Percentiles rank a stretch among this genome's conserved stretches.
Conservation (phyloP, 495 filamentous ascomycete species). For the Tuber borchii region DNA sequence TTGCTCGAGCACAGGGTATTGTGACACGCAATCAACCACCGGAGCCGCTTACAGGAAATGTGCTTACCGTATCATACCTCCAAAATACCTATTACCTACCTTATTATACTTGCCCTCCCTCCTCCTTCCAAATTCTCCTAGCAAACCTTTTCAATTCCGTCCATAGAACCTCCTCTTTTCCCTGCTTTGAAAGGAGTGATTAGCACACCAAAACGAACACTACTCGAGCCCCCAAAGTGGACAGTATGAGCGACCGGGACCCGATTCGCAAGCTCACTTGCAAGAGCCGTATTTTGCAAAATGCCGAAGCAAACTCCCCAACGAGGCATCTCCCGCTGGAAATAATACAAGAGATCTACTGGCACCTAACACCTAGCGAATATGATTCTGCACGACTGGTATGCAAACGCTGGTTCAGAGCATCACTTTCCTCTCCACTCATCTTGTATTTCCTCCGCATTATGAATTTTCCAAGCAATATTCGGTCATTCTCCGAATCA, state of each 20-base stretch:
- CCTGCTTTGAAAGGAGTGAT: background rate
- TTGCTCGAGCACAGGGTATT: background rate
- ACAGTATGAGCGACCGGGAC: background rate
- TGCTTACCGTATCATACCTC: background rate
- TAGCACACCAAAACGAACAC: background rate
- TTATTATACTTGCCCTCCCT: background rate
- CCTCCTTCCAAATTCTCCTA: background rate
- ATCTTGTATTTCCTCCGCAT: conserved; percentile 14
- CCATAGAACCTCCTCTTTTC: background rate
- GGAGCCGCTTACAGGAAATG: background rate
- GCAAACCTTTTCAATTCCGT: background rate
- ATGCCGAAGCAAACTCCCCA: conserved; percentile 4
- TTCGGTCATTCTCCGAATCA: conserved; percentile 18
- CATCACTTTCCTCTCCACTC: conserved; percentile 22
- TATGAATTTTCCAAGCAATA: conserved; percentile 26
- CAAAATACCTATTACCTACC: background rate
- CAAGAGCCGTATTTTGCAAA: background rate
- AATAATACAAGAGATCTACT: conserved; percentile 29
- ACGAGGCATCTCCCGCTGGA: conserved; percentile 19
- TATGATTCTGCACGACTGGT: conserved; percentile 32
- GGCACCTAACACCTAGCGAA: conserved; percentile 21
- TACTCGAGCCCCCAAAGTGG: background rate
- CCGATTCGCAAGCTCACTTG: background rate
- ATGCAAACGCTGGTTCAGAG: conserved; percentile 24
- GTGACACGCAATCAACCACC: background rate